Evolutionary conservation across 2,329 filamentous ascomycete genomes (phyloP).

Genomic region (Colletotrichum nymphaeae): DNA sequence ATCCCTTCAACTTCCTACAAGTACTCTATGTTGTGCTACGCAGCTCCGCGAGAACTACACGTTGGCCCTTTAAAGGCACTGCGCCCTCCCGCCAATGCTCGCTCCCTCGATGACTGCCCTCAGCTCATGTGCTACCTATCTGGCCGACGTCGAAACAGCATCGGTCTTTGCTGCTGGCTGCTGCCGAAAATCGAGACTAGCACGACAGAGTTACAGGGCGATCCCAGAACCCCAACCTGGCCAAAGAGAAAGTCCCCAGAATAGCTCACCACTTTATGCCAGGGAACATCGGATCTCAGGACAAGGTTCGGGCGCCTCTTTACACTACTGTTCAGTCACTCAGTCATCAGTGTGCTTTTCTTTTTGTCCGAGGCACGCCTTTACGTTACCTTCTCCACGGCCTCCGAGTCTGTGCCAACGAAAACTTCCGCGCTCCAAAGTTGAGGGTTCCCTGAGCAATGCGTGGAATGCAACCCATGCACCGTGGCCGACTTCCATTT

Average conservation of each 20-base stretch:
- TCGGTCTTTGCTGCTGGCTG: conserved; percentile 19
- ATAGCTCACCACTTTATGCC: conserved; percentile 12
- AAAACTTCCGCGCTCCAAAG: conserved; percentile 1
- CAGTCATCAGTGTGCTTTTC: not conserved
- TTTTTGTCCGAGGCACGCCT: not conserved
- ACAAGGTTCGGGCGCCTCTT: conserved; percentile 1
- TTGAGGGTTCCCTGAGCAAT: not conserved
- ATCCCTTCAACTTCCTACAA: not conserved
- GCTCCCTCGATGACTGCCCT: not conserved
- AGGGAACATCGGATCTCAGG: conserved; percentile 1
- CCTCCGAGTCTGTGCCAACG: conserved; percentile 6
- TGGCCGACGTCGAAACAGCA: conserved; percentile 5
- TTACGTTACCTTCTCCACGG: not conserved
- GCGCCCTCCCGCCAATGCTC: not conserved
- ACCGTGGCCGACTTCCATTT: conserved; percentile 5
- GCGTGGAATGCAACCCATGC: conserved; percentile 14
- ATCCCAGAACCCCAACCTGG: conserved; percentile 21
- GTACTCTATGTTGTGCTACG: not conserved
- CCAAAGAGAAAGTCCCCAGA: conserved; percentile 10
- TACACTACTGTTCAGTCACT: not conserved
- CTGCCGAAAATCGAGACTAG: conserved; percentile 28
- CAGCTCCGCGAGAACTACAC: not conserved
- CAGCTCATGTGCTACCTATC: not conserved
- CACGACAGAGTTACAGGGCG: conserved; percentile 11
- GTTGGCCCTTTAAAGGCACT: not conserved